A percentile compares a stretch with the other conserved stretches of the same genome.
Evolutionary conservation across 2,329 filamentous ascomycete species (phyloP).

Genomic region (Diaporthe sp.): DNA sequence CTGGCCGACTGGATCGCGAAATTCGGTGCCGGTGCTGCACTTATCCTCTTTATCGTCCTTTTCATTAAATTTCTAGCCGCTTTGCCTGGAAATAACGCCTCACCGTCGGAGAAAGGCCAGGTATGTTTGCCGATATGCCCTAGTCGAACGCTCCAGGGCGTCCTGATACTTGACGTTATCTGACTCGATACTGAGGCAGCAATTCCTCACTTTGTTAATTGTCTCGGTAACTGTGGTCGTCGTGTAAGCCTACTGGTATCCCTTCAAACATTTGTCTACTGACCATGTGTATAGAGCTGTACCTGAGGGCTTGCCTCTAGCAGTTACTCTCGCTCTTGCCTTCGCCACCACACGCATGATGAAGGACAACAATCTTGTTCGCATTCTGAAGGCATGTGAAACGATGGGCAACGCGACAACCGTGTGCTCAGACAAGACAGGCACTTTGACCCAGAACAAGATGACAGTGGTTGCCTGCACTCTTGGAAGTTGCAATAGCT

Average conservation of each 20-base stretch:
- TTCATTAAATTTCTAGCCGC: constrained; percentile 78
- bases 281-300: constrained; percentile 54
- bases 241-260: constrained; percentile 48
- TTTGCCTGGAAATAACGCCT: constrained; percentile 59
- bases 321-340: constrained; percentile 75
- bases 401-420: constrained; percentile 80
- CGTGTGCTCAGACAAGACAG: constrained; percentile 84
- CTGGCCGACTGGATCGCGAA: constrained; percentile 63
- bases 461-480: constrained; percentile 82
- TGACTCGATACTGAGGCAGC: constrained; percentile 26
- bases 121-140: background rate
- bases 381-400: constrained; percentile 75
- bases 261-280: background rate
- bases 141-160: background rate
- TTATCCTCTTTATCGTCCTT: constrained; percentile 81
- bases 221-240: constrained; percentile 75
- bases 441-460: constrained; percentile 79
- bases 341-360: constrained; percentile 78
- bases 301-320: constrained; percentile 73
- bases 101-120: constrained; percentile 67
- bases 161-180: background rate
- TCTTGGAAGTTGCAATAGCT: constrained; percentile 58
- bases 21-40: constrained; percentile 72
- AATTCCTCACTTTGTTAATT: constrained; percentile 70
- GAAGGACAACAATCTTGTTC: constrained; percentile 78